Evolutionary conservation across 2,329 filamentous ascomycete genomes (phyloP).

Genomic region (Pseudogymnoascus sp.): DNA sequence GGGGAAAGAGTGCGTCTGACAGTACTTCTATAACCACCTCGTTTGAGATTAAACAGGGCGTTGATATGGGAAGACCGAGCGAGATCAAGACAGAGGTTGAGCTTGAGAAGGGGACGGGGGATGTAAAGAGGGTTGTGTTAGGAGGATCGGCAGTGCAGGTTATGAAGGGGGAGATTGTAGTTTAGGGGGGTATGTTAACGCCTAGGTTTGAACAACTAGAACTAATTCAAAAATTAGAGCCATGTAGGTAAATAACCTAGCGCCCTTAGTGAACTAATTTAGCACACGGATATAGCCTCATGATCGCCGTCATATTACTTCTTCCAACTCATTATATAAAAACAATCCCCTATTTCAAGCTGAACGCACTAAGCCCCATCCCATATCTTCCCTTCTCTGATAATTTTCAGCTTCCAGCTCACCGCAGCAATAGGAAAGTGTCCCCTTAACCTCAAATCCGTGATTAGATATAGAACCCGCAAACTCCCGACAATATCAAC

Average conservation of each 20-base stretch:
- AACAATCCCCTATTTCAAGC: too few species aligned
- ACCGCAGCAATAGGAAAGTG: too few species aligned
- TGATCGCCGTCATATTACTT: too few species aligned
- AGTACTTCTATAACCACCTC: not conserved
- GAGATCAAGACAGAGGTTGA: constrained; percentile 23
- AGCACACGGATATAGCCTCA: not conserved
- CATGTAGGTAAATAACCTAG: not conserved
- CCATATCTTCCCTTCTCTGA: too few species aligned
- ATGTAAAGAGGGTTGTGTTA: constrained; percentile 19
- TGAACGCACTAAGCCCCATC: too few species aligned
- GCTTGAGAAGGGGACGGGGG: constrained; percentile 13
- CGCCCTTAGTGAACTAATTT: not conserved
- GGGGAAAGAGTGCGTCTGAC: constrained; percentile 33
- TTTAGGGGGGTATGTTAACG: constrained; percentile 32
- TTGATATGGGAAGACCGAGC: constrained; percentile 52
- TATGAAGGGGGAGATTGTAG: constrained; percentile 21
- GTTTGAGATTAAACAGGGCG: constrained; percentile 52
- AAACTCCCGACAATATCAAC: too few species aligned
- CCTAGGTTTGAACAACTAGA: constrained; percentile 45
- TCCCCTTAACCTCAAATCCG: too few species aligned
- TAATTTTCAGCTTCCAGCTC: too few species aligned
- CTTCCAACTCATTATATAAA: too few species aligned
- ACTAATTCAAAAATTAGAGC: constrained; percentile 49
- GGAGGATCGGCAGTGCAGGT: constrained; percentile 21
- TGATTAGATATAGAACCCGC: too few species aligned